Base-by-base conservation (phyloP, 1,284 basidiomycete species). In the Ustilago vetiveriae region DNA sequence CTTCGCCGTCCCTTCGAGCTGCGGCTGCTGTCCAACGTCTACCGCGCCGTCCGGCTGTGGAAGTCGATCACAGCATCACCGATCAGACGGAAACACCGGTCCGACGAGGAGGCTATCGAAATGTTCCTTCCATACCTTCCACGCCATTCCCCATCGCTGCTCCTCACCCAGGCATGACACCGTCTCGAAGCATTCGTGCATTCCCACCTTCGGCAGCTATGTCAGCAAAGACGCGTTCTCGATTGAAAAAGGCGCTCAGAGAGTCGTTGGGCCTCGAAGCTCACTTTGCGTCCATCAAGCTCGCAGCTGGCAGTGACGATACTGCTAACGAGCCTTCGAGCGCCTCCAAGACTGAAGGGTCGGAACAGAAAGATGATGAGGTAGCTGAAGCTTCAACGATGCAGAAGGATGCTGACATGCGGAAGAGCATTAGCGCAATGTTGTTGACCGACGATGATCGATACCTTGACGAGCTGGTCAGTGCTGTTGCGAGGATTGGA, bases 251-350 rank as follows among this genome's bases (percentile, higher is more conserved):
- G 24, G 58, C 58, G 16, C 42, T 68, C 2, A 29, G 65, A n/a
- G 65, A 68, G 17, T 62, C 58, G 29, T 37, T 68, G 6, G 54
- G 43, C 3, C 37, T 63, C 13, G 65, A 68, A 46, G 58, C 65
- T 3, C 57, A 62, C 33, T 54, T 62, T 37, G 40, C 65, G 7
- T 35, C 60, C 13, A 27, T 57, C 36, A 43, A 48, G 32, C 40
- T 42, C 11, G 39, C 23, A 10, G 22, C 42, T 13, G 8, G 21
- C 23, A 33, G 5, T 6, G 21, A 11, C 27, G 26, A 32, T 35
- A 26, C 26, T 39, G 26, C 26, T 3, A 17, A 17, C 4, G 22
- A 27, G 6, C 30, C 19, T 14, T 19, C 16, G 4, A n/a, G n/a
- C 36, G 7, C 7, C 36, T 8, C 11, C 8, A 22, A 23, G 0